Conservation (phyloP, 306 rosid genomes). For the Citrullus mucosospermus region DNA sequence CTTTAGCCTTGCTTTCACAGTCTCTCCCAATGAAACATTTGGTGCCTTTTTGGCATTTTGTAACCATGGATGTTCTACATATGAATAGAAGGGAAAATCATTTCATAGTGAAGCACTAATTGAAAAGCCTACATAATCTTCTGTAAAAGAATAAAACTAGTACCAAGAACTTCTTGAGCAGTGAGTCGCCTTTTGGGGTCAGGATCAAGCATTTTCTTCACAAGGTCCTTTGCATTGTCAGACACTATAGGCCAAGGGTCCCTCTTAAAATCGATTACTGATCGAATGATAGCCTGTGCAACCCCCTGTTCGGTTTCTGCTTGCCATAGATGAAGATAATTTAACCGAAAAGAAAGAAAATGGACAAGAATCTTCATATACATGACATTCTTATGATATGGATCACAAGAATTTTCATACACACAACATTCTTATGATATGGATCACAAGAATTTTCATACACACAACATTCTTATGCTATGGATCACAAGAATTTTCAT, state of each 20-base stretch:
- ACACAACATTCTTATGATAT: neutral
- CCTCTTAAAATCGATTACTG: conserved; percentile 22
- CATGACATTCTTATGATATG: neutral
- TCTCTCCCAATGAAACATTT: conserved; percentile 47
- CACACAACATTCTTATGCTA: neutral
- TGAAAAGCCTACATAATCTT: neutral
- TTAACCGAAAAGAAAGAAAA: neutral
- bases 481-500: neutral
- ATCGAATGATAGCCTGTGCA: conserved; percentile 26
- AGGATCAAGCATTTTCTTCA: conserved; percentile 25
- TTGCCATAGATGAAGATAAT: neutral
- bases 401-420: neutral
- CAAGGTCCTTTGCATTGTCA: conserved; percentile 24
- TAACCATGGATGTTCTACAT: conserved; percentile 46
- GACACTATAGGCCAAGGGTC: conserved; percentile 29
- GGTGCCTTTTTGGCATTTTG: conserved; percentile 53
- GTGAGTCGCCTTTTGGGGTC: conserved; percentile 21
- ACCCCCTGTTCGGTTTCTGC: conserved; percentile 27
- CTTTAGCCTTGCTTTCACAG: conserved; percentile 47
- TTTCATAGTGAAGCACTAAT: neutral
- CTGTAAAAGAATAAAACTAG: neutral
- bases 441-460: neutral
- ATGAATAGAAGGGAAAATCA: neutral
- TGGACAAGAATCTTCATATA: neutral
- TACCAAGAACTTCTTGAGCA: conserved; percentile 25